Base-by-base conservation (phyloP, 495 filamentous ascomycete species). In the Xylaria flabelliformis region DNA sequence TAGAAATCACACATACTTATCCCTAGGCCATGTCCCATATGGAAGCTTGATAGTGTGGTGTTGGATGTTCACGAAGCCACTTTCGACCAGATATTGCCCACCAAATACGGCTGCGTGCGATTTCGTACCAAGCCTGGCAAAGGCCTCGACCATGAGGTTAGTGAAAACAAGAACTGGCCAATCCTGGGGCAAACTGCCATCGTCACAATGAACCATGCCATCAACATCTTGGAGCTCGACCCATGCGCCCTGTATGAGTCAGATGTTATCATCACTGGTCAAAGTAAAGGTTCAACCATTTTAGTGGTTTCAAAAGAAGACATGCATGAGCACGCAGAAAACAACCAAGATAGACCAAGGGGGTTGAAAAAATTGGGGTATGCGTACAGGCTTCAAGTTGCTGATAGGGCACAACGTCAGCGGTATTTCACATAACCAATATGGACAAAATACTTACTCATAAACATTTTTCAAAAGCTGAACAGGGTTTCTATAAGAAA, bases 41-140 rank as follows among this genome's bases (percentile, higher is more conserved):
- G 89, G 89, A 29, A 87, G 79, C 72, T 88, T 88, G 71, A 79
- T 79, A 24, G 82, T 58, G 42, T 80, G 77, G 71, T 88, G 81
- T 24, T 86, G 75, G 21, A 90, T 84, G 71, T 90, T 85, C 7
- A 84, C 82, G 72, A 90, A 92, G 0, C 90, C 89, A 0, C 85
- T 76, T 55, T 88, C 87, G 75, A 83, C 82, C 50, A 89, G 80
- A 7, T 84, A 80, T 34, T 88, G 84, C 24, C 83, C 74, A n/a
- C 86, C 86, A 58, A 87, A 66, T 82, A 76, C 48, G 82, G 80
- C 8, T 85, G 69, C 83, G 3, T 83, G 81, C 21, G 78, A 44
- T 46, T 86, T 81, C 21, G 82, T 80, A 78, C 76, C 74, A 34
- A 76, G 67, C 21, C 53, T 67, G 17, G 41, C 65, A 41, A 77